These are phyloP conservation scores for Reticulomyxa filosa DNA, from an alignment of 78 protist species.

Conservation along the genomic window DNA sequence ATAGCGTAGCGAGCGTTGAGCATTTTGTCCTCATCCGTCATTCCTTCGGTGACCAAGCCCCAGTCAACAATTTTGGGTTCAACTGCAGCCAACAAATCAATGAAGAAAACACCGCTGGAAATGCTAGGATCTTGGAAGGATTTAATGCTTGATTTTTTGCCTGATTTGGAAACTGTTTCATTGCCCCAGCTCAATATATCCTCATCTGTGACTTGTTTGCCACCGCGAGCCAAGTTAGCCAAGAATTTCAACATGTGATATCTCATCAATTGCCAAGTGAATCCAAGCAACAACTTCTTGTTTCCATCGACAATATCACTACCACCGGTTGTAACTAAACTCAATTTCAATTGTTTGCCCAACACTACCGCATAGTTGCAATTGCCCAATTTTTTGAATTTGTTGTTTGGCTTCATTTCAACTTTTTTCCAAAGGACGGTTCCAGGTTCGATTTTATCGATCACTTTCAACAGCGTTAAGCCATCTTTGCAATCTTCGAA, in stretches of 20 bases:
- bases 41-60: constrained; percentile 18
- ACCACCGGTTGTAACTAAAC: constrained; percentile 56
- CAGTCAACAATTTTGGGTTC: constrained; percentile 41
- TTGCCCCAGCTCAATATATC: constrained; percentile 31
- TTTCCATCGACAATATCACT: constrained; percentile 55
- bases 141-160: neutral
- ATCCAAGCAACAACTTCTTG: constrained; percentile 41
- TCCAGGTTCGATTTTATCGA: constrained; percentile 44
- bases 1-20: constrained; percentile 30
- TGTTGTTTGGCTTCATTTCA: constrained; percentile 20
- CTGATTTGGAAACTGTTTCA: neutral
- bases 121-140: constrained; percentile 40
- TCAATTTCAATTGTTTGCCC: constrained; percentile 21
- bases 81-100: constrained; percentile 49
- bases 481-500: constrained; percentile 40
- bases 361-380: constrained; percentile 50
- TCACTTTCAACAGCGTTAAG: constrained; percentile 12
- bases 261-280: constrained; percentile 47
- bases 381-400: constrained; percentile 46
- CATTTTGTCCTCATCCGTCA: neutral
- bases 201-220: constrained; percentile 40
- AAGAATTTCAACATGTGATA: neutral
- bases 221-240: neutral
- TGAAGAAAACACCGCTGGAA: constrained; percentile 23
- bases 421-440: neutral